A percentile compares a stretch with the other conserved stretches of the same genome.
These are phyloP conservation scores for Flueggea neowawraea DNA, from an alignment of 441 rosid species.

Conservation along the genomic window DNA sequence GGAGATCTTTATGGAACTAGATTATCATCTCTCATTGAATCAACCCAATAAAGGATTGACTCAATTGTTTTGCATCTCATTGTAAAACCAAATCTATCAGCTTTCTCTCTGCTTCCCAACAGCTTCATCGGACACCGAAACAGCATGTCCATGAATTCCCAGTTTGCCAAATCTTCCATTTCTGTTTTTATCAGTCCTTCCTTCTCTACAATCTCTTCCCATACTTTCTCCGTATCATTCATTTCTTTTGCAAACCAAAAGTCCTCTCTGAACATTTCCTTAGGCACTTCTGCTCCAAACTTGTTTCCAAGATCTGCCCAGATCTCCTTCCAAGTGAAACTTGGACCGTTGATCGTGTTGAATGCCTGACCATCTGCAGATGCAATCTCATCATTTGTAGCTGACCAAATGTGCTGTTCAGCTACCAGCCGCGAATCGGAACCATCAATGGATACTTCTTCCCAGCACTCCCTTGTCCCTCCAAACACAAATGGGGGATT, in stretches of 20 bases:
- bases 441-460: constrained; percentile 67
- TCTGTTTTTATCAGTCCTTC: constrained; percentile 47
- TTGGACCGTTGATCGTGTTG: constrained; percentile 62
- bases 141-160: constrained; percentile 70
- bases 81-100: constrained; percentile 57
- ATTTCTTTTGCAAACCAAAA: constrained; percentile 45
- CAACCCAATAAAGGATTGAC: constrained; percentile 60
- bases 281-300: constrained; percentile 43
- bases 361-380: constrained; percentile 53
- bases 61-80: constrained; percentile 41
- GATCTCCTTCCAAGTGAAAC: constrained; percentile 82
- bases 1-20: constrained; percentile 36
- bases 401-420: constrained; percentile 79
- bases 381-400: constrained; percentile 39
- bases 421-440: constrained; percentile 79
- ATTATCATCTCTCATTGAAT: constrained; percentile 59
- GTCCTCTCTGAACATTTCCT: constrained; percentile 41
- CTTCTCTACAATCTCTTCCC: constrained; percentile 63
- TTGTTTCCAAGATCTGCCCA: constrained; percentile 66
- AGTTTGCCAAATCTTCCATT: constrained; percentile 72
- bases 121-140: constrained; percentile 65
- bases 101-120: constrained; percentile 63
- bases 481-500: constrained; percentile 84
- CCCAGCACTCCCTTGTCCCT: constrained; percentile 82
- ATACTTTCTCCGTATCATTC: constrained; percentile 43